A percentile compares a stretch with the other conserved stretches of the same genome.
phyloP scores from a whole-genome alignment of 2,329 filamentous ascomycete genomes.

The Scedosporium minutisporum region DNA sequence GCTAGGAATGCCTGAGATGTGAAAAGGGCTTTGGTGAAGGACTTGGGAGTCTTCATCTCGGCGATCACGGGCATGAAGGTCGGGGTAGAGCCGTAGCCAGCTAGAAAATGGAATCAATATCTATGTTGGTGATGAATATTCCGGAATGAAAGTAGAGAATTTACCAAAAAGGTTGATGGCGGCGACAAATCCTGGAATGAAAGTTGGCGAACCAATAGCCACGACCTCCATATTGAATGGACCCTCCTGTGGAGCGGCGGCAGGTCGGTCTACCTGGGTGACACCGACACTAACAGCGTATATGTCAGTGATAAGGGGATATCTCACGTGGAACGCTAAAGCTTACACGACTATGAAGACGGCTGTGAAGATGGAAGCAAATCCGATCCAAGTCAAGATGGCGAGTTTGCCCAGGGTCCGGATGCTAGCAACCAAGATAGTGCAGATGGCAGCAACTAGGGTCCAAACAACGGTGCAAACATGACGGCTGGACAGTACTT shows the following conservation, averaged over 20 bases:
- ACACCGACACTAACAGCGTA: conserved; percentile 6
- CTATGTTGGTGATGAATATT: no score
- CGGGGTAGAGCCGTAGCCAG: no score
- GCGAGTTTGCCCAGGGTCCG: conserved; percentile 11
- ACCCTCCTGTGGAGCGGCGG: conserved; percentile 42
- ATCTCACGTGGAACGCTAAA: no score
- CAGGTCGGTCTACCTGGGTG: conserved; percentile 35
- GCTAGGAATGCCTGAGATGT: no score
- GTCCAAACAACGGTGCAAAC: background rate
- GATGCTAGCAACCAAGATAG: conserved; percentile 13
- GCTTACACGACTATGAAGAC: conserved; percentile 23
- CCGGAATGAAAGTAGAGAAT: no score
- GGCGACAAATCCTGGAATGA: conserved; percentile 43
- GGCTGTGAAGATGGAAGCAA: conserved; percentile 39
- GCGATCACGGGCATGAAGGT: no score
- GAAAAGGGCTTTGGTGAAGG: no score
- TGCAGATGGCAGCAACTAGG: conserved; percentile 14
- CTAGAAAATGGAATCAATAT: no score
- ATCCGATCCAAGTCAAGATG: conserved; percentile 28
- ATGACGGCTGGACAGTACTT: no score
- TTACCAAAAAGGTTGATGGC: conserved; percentile 38
- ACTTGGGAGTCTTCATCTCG: no score
- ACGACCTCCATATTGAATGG: conserved; percentile 45
- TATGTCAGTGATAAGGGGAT: no score
- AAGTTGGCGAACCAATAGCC: conserved; percentile 39